Conservation (phyloP, 2,329 filamentous ascomycete genomes). For the Hypoxylon sp. region DNA sequence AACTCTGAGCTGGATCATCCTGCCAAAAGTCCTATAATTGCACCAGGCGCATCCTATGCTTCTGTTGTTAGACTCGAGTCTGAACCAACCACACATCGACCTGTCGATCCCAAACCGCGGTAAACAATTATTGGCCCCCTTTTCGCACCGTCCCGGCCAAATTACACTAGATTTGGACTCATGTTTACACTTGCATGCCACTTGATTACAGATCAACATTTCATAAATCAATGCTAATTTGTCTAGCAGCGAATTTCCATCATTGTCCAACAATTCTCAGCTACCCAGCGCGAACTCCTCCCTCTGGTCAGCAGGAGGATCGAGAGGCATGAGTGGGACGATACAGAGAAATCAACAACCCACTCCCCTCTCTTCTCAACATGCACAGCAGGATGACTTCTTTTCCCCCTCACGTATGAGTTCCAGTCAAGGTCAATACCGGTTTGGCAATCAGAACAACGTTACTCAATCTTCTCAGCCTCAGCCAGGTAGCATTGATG, state of each 20-base stretch:
- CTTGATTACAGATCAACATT: not conserved
- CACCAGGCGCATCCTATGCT: slow-evolving; percentile 27
- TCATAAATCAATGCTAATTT: slow-evolving; percentile 46
- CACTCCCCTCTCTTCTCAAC: slow-evolving; percentile 67
- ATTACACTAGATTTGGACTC: not conserved
- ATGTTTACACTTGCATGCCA: not conserved
- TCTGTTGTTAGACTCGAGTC: slow-evolving; percentile 10
- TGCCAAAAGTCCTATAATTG: not conserved
- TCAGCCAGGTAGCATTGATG: slow-evolving; percentile 67
- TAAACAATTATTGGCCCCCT: slow-evolving; percentile 43
- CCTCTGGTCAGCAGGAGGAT: slow-evolving; percentile 68
- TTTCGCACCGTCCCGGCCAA: slow-evolving; percentile 2
- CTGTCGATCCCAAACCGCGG: slow-evolving; percentile 26
- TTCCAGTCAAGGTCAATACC: slow-evolving; percentile 64
- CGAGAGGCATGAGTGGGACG: slow-evolving; percentile 64
- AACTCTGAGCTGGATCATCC: not conserved
- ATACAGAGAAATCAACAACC: slow-evolving; percentile 67
- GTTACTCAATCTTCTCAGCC: slow-evolving; percentile 62
- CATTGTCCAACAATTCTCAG: slow-evolving; percentile 73
- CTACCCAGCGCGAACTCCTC: slow-evolving; percentile 65
- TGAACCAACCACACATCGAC: not conserved
- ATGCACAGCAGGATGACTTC: slow-evolving; percentile 64
- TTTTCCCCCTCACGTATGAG: slow-evolving; percentile 59
- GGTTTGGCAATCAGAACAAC: slow-evolving; percentile 66
- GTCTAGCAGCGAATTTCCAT: slow-evolving; percentile 72